Evolutionary conservation across 1,284 basidiomycete species (phyloP).

Genomic region (Irpex lacteus): DNA sequence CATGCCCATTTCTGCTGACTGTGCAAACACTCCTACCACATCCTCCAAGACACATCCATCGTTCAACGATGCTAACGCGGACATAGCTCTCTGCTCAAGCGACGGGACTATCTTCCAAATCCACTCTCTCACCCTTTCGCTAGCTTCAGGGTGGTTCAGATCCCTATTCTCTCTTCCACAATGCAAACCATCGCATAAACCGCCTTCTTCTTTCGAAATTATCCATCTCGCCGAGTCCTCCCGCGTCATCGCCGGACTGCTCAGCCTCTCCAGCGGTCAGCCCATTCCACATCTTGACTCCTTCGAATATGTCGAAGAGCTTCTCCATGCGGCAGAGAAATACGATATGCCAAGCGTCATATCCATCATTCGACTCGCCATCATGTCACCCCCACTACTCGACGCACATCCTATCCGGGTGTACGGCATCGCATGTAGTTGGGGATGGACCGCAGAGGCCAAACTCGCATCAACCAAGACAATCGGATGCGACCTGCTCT

Average conservation of each 20-base stretch:
- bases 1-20: background rate
- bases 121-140: conserved; percentile 49
- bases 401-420: conserved; percentile 45
- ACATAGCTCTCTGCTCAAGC: conserved; percentile 42
- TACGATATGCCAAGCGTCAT: conserved; percentile 61
- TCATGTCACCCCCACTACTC: conserved; percentile 43
- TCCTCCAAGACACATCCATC: conserved; percentile 5
- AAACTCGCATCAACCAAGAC: conserved; percentile 44
- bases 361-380: conserved; percentile 47
- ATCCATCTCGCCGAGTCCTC: conserved; percentile 52
- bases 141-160: conserved; percentile 57
- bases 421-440: conserved; percentile 52
- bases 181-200: conserved; percentile 12
- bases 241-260: conserved; percentile 44
- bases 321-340: conserved; percentile 58
- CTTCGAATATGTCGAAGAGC: conserved; percentile 45
- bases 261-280: conserved; percentile 55
- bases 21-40: background rate
- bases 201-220: conserved; percentile 24
- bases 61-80: conserved; percentile 34
- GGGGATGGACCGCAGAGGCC: conserved; percentile 52
- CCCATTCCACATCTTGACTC: conserved; percentile 42
- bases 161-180: conserved; percentile 54
- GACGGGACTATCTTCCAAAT: conserved; percentile 47
- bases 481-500: conserved; percentile 40